Percentiles rank a stretch among this genome's conserved stretches.
Conservation (phyloP, 129 eudicot species). For the Deinandra increscens region DNA sequence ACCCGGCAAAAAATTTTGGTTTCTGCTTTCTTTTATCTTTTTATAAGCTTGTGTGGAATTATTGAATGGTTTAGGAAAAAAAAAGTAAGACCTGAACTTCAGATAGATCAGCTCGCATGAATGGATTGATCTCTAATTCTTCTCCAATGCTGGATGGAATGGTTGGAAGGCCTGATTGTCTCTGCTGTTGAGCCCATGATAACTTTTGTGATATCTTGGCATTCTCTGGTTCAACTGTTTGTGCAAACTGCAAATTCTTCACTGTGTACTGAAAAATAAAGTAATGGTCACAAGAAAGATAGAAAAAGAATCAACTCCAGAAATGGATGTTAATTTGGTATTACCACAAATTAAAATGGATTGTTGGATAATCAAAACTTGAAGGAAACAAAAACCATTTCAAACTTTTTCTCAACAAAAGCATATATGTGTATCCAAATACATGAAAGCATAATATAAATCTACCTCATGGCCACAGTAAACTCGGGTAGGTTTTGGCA, state of each 20-base stretch:
- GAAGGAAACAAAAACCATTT: background rate
- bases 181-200: constrained; percentile 87
- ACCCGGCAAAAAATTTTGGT: background rate
- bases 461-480: constrained; percentile 93
- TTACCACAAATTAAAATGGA: background rate
- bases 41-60: constrained; percentile 8
- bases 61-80: constrained; percentile 5
- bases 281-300: background rate
- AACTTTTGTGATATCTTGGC: constrained; percentile 63
- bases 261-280: constrained; percentile 71
- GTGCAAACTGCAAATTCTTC: constrained; percentile 96
- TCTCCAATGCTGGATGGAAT: constrained; percentile 81
- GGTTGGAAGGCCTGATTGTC: constrained; percentile 72
- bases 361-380: background rate
- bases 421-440: constrained; percentile 3
- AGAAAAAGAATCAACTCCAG: background rate
- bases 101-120: constrained; percentile 76
- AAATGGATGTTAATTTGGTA: background rate
- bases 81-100: constrained; percentile 62
- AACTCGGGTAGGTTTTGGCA: constrained; percentile 87
- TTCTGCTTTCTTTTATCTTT: background rate
- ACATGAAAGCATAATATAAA: background rate
- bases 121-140: constrained; percentile 80
- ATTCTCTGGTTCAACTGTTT: constrained; percentile 90
- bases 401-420: background rate